A percentile compares a stretch with the other conserved stretches of the same genome.
Evolutionary conservation across 805 yeast genomes (phyloP).

Genomic region (Ogataea neopini): DNA sequence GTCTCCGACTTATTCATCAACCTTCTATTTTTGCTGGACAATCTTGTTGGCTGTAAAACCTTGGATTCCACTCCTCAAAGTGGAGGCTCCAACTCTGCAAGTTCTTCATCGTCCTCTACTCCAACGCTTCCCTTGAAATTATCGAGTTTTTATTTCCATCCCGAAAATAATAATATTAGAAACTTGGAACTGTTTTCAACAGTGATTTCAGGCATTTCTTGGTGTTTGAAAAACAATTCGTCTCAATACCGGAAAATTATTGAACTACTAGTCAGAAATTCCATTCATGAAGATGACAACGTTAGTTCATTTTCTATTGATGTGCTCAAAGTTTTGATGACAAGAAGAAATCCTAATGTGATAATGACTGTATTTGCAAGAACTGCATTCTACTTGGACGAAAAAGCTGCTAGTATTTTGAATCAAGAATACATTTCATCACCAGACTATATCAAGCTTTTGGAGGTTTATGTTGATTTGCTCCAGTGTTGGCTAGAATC

Average conservation of each 20-base stretch:
- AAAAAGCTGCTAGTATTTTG: slow-evolving; percentile 57
- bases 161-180: slow-evolving; percentile 33
- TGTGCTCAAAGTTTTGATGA: slow-evolving; percentile 66
- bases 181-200: slow-evolving; percentile 67
- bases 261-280: slow-evolving; percentile 76
- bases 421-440: slow-evolving; percentile 62
- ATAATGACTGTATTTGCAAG: slow-evolving; percentile 76
- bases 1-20: slow-evolving; percentile 58
- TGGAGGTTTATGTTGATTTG: slow-evolving; percentile 75
- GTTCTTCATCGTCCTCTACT: slow-evolving; percentile 22
- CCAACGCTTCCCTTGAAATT: slow-evolving; percentile 37
- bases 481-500: slow-evolving; percentile 80
- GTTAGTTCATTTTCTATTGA: slow-evolving; percentile 64
- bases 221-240: slow-evolving; percentile 51
- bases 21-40: slow-evolving; percentile 60
- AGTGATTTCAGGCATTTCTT: slow-evolving; percentile 71
- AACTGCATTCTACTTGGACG: slow-evolving; percentile 75
- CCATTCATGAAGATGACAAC: slow-evolving; percentile 63
- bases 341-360: slow-evolving; percentile 66
- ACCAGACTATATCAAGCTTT: slow-evolving; percentile 54
- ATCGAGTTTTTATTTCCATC: slow-evolving; percentile 41
- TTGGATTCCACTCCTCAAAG: slow-evolving; percentile 20
- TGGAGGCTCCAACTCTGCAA: slow-evolving; percentile 20
- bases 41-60: slow-evolving; percentile 48
- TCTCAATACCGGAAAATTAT: slow-evolving; percentile 63